Evolutionary conservation across 2,329 filamentous ascomycete species (phyloP).

Genomic region (Talaromyces sp.): DNA sequence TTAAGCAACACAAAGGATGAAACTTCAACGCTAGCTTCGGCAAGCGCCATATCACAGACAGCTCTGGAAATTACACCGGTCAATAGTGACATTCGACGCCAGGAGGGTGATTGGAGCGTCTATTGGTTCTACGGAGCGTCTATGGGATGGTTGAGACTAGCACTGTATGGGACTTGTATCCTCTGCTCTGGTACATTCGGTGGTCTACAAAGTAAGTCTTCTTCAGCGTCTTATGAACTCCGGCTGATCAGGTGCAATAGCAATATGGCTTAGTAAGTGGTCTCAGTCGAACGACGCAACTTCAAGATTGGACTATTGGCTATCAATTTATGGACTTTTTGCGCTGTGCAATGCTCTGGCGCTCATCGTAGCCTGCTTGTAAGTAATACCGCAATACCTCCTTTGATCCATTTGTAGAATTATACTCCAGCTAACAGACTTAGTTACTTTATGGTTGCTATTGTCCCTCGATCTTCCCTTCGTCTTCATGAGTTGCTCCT

Average conservation of each 20-base stretch:
- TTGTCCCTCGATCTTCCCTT: constrained; percentile 5
- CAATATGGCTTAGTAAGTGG: constrained; percentile 11
- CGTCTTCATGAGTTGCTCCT: neutral
- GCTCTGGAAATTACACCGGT: neutral
- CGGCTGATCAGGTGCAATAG: neutral
- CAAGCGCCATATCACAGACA: neutral
- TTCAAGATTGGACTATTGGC: constrained; percentile 7
- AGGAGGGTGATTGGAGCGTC: constrained; percentile 34
- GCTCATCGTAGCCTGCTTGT: constrained; percentile 3
- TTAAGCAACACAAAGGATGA: neutral
- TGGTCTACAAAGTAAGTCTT: constrained; percentile 1
- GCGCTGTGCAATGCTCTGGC: constrained; percentile 8
- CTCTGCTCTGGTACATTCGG: constrained; percentile 2
- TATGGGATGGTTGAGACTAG: constrained; percentile 7
- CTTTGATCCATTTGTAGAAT: neutral
- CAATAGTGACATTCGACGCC: neutral
- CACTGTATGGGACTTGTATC: neutral
- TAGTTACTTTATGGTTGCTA: constrained; percentile 5
- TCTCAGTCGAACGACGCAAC: neutral
- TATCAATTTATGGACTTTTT: constrained; percentile 5
- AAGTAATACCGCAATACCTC: neutral
- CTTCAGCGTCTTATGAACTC: neutral
- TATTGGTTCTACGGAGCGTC: constrained; percentile 1
- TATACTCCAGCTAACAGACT: neutral
- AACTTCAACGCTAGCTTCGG: neutral